phyloP scores from a whole-genome alignment of 1,139 yeast genomes.

The Scheffersomyces stambukii region DNA sequence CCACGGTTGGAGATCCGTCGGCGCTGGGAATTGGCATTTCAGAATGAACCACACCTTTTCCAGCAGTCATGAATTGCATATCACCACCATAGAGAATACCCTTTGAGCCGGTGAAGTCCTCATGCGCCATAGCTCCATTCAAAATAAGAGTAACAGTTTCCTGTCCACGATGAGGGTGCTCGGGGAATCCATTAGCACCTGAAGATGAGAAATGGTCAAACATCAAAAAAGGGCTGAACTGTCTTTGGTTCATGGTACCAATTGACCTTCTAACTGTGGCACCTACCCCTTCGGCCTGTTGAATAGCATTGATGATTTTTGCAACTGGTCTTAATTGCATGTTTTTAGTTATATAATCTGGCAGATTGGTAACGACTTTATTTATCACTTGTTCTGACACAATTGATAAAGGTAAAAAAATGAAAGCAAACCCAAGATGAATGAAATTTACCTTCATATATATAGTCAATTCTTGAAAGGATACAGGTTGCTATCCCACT shows the following conservation, averaged over 20 bases:
- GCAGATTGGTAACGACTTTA: background rate
- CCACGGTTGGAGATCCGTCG: conserved; percentile 57
- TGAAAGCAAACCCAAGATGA: too few relatives aligned
- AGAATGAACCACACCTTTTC: conserved; percentile 81
- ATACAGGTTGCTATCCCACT: too few relatives aligned
- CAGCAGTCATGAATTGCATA: conserved; percentile 93
- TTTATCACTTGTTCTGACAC: background rate
- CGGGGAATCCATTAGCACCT: conserved; percentile 77
- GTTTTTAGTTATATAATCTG: conserved; percentile 1
- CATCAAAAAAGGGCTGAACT: conserved; percentile 80
- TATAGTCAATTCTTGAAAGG: too few relatives aligned
- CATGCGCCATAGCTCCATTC: conserved; percentile 81
- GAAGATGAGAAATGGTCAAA: conserved; percentile 66
- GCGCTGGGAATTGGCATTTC: conserved; percentile 74
- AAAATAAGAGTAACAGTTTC: conserved; percentile 78
- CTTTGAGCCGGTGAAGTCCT: conserved; percentile 81
- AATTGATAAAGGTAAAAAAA: too few relatives aligned
- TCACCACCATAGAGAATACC: conserved; percentile 84
- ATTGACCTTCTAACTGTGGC: conserved; percentile 81
- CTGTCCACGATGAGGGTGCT: conserved; percentile 91
- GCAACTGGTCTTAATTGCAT: conserved; percentile 45
- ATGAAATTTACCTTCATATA: too few relatives aligned
- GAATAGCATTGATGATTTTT: conserved; percentile 60
- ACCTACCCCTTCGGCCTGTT: conserved; percentile 85
- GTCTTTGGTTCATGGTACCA: conserved; percentile 63